Evolutionary conservation across 768 basidiomycete genomes (phyloP).

Genomic region (Leccinum longicurvipes): DNA sequence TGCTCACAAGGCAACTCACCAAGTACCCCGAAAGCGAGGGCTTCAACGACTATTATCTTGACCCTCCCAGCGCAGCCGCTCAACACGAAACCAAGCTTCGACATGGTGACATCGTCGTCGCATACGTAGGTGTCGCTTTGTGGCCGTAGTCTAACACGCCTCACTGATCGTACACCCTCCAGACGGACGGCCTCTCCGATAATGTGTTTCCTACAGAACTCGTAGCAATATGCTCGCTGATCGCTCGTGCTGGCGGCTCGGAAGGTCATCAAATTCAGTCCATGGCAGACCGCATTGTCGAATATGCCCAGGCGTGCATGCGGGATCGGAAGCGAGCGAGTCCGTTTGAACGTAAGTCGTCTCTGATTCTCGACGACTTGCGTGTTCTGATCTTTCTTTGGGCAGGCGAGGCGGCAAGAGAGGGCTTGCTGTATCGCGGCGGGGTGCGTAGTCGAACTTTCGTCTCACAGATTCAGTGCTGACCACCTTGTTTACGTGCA

Average conservation of each 20-base stretch:
- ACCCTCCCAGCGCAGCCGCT: constrained; percentile 43
- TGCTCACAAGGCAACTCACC: constrained; percentile 28
- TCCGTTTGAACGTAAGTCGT: constrained; percentile 69
- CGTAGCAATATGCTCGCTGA: constrained; percentile 63
- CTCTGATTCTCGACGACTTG: background rate
- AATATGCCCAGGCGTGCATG: constrained; percentile 72
- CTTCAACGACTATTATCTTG: constrained; percentile 23
- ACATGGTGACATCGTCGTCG: constrained; percentile 51
- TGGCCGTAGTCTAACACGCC: background rate
- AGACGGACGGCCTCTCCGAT: constrained; percentile 58
- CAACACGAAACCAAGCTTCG: constrained; percentile 44
- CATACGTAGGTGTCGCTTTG: constrained; percentile 39
- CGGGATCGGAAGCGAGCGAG: constrained; percentile 56
- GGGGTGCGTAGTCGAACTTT: constrained; percentile 53
- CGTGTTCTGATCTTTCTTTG: constrained; percentile 1
- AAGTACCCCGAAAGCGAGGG: constrained; percentile 30
- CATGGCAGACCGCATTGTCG: constrained; percentile 71
- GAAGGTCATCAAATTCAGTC: constrained; percentile 63
- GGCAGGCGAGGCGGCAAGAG: constrained; percentile 59
- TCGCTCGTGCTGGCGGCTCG: constrained; percentile 50
- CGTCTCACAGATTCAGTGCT: constrained; percentile 1
- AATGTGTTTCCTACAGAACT: constrained; percentile 68
- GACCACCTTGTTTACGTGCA: constrained; percentile 25
- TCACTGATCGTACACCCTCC: constrained; percentile 6
- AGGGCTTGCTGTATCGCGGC: constrained; percentile 64